These are phyloP conservation scores for Rhodomyrtus psidioides DNA, from an alignment of 441 rosid genomes.

Conservation along the genomic window DNA sequence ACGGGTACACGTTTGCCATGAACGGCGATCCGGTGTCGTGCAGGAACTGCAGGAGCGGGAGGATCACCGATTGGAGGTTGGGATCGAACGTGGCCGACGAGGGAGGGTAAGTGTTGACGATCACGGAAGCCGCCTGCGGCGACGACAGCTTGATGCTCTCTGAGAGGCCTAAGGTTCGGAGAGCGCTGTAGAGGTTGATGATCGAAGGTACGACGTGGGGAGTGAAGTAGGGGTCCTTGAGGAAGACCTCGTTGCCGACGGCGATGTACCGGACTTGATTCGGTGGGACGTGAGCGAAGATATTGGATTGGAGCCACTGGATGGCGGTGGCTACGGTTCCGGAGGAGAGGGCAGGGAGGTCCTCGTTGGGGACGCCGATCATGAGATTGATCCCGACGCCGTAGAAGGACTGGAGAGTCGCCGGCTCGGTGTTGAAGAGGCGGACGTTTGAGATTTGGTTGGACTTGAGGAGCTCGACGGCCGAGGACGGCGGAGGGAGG, in stretches of 20 bases:
- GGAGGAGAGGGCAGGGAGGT: constrained; percentile 27
- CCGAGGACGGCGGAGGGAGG: constrained; percentile 18
- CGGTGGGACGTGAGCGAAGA: constrained; percentile 21
- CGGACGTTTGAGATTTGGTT: constrained; percentile 24
- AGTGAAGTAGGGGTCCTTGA: constrained; percentile 25
- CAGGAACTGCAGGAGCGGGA: constrained; percentile 25
- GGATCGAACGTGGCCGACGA: constrained; percentile 29
- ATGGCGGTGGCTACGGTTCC: constrained; percentile 6
- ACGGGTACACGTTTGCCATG: constrained; percentile 38
- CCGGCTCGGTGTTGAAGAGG: constrained; percentile 26
- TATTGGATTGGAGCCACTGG: constrained; percentile 29
- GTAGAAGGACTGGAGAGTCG: constrained; percentile 20
- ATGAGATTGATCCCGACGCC: constrained; percentile 26
- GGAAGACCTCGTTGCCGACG: constrained; percentile 40
- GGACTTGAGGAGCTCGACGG: constrained; percentile 15
- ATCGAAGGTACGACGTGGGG: constrained; percentile 25
- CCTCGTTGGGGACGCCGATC: constrained; percentile 29
- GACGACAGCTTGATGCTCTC: constrained; percentile 29
- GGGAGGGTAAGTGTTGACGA: constrained; percentile 28
- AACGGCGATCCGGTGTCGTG: constrained; percentile 23
- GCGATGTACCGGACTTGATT: constrained; percentile 31
- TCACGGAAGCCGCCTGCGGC: constrained; percentile 31
- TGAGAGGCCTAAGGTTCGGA: constrained; percentile 15
- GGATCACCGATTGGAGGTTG: background rate
- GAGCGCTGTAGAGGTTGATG: constrained; percentile 23